Evolutionary conservation across 2,329 filamentous ascomycete genomes (phyloP).

Genomic region (Diaporthe destruens): DNA sequence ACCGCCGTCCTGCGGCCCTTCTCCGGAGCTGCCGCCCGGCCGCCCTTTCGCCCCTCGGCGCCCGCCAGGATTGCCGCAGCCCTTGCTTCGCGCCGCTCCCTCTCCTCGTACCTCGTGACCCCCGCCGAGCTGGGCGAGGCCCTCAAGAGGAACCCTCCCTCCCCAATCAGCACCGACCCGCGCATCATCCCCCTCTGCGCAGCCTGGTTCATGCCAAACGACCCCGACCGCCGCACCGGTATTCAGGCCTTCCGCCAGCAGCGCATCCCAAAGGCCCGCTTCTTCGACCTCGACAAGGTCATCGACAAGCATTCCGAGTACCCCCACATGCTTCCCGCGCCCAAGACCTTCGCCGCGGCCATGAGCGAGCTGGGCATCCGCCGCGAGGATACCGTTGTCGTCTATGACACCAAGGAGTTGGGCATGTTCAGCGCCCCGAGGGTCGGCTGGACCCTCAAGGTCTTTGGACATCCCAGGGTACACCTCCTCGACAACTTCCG

Average conservation of each 20-base stretch:
- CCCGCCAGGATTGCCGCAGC: constrained; percentile 42
- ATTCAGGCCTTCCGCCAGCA: constrained; percentile 83
- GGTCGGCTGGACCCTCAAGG: constrained; percentile 91
- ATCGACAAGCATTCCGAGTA: constrained; percentile 90
- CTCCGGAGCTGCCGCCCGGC: constrained; percentile 49
- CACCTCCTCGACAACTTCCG: constrained; percentile 97
- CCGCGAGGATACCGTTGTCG: constrained; percentile 88
- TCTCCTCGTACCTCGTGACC: constrained; percentile 88
- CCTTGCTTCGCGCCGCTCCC: constrained; percentile 59
- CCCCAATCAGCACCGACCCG: constrained; percentile 83
- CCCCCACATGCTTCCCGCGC: constrained; percentile 93
- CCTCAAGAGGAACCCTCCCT: constrained; percentile 83
- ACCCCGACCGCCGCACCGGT: constrained; percentile 77
- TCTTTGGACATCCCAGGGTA: constrained; percentile 90
- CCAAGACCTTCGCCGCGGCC: constrained; percentile 84
- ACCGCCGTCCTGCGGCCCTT: constrained; percentile 57
- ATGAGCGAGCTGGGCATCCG: constrained; percentile 92
- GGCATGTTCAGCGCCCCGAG: constrained; percentile 95
- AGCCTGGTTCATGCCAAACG: constrained; percentile 96
- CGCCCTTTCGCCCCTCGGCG: constrained; percentile 42
- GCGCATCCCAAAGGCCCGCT: constrained; percentile 89
- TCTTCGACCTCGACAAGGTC: constrained; percentile 95
- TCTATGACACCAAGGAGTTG: constrained; percentile 92
- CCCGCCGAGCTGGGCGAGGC: constrained; percentile 86
- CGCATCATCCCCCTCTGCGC: constrained; percentile 91